These are phyloP conservation scores for Cercospora citrullina DNA, from an alignment of 2,329 filamentous ascomycete species.

Conservation along the genomic window DNA sequence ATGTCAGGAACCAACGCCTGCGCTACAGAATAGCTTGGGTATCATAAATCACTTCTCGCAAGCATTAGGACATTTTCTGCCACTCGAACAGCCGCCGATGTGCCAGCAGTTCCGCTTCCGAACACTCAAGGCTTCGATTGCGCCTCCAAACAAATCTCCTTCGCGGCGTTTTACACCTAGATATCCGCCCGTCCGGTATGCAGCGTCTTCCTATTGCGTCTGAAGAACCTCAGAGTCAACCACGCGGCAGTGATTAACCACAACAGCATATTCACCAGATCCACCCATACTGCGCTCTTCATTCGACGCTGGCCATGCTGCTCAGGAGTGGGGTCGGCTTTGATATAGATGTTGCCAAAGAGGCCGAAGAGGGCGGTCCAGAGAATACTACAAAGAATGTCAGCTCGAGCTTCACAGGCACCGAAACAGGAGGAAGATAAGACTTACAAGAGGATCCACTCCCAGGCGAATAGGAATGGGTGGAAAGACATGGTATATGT, in stretches of 20 bases:
- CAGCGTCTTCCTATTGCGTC: constrained; percentile 47
- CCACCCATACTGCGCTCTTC: constrained; percentile 85
- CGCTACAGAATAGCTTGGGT: constrained; percentile 7
- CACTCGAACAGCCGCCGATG: background rate
- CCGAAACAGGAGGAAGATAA: background rate
- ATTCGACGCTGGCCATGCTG: constrained; percentile 65
- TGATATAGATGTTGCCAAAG: constrained; percentile 79
- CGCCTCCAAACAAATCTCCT: constrained; percentile 2
- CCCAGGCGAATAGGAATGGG: constrained; percentile 63
- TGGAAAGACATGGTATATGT: constrained; percentile 56
- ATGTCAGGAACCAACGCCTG: background rate
- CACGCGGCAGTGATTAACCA: constrained; percentile 68
- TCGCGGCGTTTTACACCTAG: constrained; percentile 24
- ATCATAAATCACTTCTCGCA: background rate
- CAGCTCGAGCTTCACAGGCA: background rate
- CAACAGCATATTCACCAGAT: constrained; percentile 70
- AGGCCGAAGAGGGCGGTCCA: constrained; percentile 82
- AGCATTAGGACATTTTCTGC: background rate
- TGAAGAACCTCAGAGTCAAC: constrained; percentile 60
- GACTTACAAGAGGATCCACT: constrained; percentile 62
- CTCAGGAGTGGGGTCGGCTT: constrained; percentile 59
- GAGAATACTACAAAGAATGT: constrained; percentile 52
- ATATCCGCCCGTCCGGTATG: constrained; percentile 38
- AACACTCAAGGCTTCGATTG: background rate
- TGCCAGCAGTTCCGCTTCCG: background rate